Conservation (phyloP, 768 basidiomycete species). For the Chalciporus pseudorubinellus region DNA sequence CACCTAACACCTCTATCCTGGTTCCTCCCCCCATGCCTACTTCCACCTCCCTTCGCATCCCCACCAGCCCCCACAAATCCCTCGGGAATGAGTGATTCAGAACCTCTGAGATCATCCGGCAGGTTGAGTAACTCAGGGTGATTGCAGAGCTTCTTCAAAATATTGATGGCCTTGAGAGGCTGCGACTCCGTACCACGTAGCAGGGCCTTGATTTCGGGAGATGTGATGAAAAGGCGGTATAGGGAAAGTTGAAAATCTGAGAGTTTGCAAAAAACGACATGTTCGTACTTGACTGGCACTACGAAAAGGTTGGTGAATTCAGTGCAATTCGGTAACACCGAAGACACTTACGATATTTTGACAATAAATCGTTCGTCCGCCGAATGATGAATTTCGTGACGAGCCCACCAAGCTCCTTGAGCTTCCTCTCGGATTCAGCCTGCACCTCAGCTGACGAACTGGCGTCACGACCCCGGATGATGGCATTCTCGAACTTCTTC, state of each 20-base stretch:
- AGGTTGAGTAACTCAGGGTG: slow-evolving; percentile 89
- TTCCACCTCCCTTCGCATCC: slow-evolving; percentile 19
- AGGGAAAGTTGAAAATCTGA: slow-evolving; percentile 81
- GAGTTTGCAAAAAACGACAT: slow-evolving; percentile 89
- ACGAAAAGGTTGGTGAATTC: slow-evolving; percentile 6
- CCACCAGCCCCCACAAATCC: slow-evolving; percentile 62
- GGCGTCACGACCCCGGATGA: slow-evolving; percentile 87
- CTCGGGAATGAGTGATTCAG: slow-evolving; percentile 76
- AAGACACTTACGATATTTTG: slow-evolving; percentile 79
- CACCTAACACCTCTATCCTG: slow-evolving; percentile 52
- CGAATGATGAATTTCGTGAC: slow-evolving; percentile 95
- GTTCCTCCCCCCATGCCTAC: slow-evolving; percentile 42
- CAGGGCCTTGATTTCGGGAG: slow-evolving; percentile 87
- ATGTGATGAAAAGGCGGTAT: slow-evolving; percentile 88
- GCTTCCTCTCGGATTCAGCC: slow-evolving; percentile 81
- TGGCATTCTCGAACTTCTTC: slow-evolving; percentile 92
- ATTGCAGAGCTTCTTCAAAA: slow-evolving; percentile 93
- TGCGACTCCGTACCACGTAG: slow-evolving; percentile 86
- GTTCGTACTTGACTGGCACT: slow-evolving; percentile 99
- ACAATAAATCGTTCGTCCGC: slow-evolving; percentile 88
- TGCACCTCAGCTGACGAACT: slow-evolving; percentile 78
- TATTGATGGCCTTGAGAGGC: slow-evolving; percentile 93
- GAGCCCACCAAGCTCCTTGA: slow-evolving; percentile 84
- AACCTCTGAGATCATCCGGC: slow-evolving; percentile 80
- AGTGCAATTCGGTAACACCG: background rate